A percentile compares a stretch with the other conserved stretches of the same genome.
phyloP scores from a whole-genome alignment of 2,329 filamentous ascomycete species.

The Tolypocladium ophioglossoides region DNA sequence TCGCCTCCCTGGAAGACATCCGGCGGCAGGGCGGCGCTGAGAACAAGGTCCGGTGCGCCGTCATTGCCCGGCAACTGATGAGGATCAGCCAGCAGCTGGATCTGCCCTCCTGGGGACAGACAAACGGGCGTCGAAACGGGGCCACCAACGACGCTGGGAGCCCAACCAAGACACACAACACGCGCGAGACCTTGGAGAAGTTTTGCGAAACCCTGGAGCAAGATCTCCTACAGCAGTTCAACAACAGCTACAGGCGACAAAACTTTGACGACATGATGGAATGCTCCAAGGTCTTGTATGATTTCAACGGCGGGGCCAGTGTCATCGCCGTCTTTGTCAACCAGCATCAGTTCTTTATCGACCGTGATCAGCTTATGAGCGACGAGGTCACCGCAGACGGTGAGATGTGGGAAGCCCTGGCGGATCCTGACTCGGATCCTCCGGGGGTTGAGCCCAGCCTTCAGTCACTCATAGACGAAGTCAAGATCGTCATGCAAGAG shows the following conservation, averaged over 20 bases:
- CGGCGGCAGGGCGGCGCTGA: conserved; percentile 75
- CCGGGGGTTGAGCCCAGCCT: conserved; percentile 86
- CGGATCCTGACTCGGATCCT: conserved; percentile 87
- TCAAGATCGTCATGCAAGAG: conserved; percentile 90
- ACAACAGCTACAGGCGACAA: conserved; percentile 88
- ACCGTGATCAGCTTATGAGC: conserved; percentile 80
- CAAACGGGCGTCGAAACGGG: conserved; percentile 44
- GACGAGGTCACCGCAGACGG: conserved; percentile 71
- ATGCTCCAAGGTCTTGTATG: conserved; percentile 83
- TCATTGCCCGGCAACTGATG: conserved; percentile 87
- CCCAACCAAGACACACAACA: conserved; percentile 46
- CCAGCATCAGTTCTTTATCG: conserved; percentile 98
- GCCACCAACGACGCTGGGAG: conserved; percentile 32
- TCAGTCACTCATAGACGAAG: conserved; percentile 87
- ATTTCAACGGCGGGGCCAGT: conserved; percentile 92
- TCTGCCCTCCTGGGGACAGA: conserved; percentile 57
- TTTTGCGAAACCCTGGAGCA: conserved; percentile 95
- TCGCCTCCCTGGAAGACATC: conserved; percentile 82
- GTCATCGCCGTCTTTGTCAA: conserved; percentile 96
- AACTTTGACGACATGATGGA: conserved; percentile 99
- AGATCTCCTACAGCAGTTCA: conserved; percentile 89
- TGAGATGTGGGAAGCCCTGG: conserved; percentile 80
- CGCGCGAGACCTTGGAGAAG: conserved; percentile 86
- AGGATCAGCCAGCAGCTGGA: conserved; percentile 90
- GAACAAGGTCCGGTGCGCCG: conserved; percentile 86